Evolutionary conservation across 768 basidiomycete species (phyloP).

Genomic region (Boletellus sp.): DNA sequence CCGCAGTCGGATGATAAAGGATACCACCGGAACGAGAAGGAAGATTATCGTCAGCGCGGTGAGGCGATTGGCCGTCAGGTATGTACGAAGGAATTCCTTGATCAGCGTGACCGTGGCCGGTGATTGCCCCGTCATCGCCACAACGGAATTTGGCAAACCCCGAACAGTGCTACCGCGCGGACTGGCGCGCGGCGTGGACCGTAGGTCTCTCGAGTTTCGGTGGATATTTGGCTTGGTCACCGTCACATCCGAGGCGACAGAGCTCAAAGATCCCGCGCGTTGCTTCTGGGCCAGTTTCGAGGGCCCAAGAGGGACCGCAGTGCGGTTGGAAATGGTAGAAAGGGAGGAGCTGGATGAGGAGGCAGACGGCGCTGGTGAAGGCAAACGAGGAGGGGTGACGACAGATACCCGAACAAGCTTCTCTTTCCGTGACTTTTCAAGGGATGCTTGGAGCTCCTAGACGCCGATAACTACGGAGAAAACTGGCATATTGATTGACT

Average conservation of each 20-base stretch:
- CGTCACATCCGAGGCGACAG: conserved; percentile 24
- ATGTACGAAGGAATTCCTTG: conserved; percentile 45
- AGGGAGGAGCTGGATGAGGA: conserved; percentile 61
- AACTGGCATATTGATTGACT: conserved; percentile 6
- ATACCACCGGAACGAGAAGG: conserved; percentile 40
- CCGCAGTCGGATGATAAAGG: conserved; percentile 50
- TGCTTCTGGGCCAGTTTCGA: conserved; percentile 14
- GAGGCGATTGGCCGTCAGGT: conserved; percentile 45
- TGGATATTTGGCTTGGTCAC: conserved; percentile 19
- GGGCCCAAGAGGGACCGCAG: conserved; percentile 48
- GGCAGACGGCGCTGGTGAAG: conserved; percentile 52
- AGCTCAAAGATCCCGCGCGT: conserved; percentile 21
- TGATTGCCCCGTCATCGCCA: conserved; percentile 17
- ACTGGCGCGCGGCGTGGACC: conserved; percentile 8
- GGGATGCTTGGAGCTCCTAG: conserved; percentile 33
- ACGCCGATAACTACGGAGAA: conserved; percentile 6
- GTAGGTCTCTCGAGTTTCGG: conserved; percentile 4
- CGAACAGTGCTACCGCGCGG: conserved; percentile 17
- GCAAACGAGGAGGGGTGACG: conserved; percentile 29
- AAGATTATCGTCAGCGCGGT: conserved; percentile 43
- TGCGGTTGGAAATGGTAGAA: conserved; percentile 71
- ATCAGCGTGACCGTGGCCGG: conserved; percentile 39
- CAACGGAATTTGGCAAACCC: conserved; percentile 4
- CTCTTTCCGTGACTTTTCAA: conserved; percentile 32
- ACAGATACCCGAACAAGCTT: conserved; percentile 15